Evolutionary conservation across 495 filamentous ascomycete species (phyloP).

Genomic region (Tuber brumale): DNA sequence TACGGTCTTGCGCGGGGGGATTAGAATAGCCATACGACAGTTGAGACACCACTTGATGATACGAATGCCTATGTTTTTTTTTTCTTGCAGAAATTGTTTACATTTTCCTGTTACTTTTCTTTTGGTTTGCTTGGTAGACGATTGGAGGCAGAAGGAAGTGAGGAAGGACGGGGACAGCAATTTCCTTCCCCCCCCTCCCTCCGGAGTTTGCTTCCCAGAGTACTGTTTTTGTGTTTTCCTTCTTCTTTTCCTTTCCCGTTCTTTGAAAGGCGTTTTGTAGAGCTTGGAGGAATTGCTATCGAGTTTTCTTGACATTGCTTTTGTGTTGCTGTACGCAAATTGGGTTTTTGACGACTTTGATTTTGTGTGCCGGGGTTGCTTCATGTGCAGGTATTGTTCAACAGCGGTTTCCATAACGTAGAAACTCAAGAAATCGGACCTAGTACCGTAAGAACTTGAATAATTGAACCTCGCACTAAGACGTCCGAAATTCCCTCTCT

Average conservation of each 20-base stretch:
- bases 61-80: not conserved
- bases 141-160: not conserved
- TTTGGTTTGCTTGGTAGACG: not conserved
- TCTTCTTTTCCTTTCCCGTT: not conserved
- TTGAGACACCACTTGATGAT: not conserved
- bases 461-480: too few species aligned
- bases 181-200: not conserved
- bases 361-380: not conserved
- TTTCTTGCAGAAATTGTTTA: not conserved
- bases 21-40: conserved; percentile 2
- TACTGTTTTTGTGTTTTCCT: not conserved
- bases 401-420: too few species aligned
- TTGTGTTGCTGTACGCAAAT: not conserved
- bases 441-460: too few species aligned
- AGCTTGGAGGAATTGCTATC: not conserved
- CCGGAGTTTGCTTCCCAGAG: not conserved
- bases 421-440: too few species aligned
- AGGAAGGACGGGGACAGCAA: not conserved
- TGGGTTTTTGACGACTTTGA: not conserved
- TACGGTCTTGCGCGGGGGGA: not conserved
- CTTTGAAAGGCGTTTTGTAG: conserved; percentile 3
- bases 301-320: not conserved
- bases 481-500: too few species aligned
- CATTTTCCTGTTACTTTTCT: not conserved
- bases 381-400: not conserved